phyloP scores from a whole-genome alignment of 1,139 yeast species.

The Entelexis sorbosivorans region DNA sequence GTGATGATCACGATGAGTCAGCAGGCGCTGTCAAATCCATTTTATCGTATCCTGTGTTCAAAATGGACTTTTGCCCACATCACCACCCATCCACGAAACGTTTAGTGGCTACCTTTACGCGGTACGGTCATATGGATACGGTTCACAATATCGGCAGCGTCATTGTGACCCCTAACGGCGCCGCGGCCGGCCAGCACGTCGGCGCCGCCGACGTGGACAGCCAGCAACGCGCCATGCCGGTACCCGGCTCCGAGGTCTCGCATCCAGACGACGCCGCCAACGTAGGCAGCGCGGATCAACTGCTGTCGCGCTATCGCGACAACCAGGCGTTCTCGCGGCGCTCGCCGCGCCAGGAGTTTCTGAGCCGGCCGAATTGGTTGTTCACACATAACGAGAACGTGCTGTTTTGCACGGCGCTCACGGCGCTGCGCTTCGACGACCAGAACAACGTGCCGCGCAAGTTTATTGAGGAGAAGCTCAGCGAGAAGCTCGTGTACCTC shows the following conservation, averaged over 20 bases:
- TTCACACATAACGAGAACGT: slow-evolving; percentile 20
- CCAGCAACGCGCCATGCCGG: slow-evolving; percentile 1
- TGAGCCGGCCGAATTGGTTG: slow-evolving; percentile 21
- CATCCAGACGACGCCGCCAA: not conserved
- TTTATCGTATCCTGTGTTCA: slow-evolving; percentile 13
- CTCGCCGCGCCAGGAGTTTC: slow-evolving; percentile 16
- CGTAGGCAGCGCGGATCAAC: not conserved
- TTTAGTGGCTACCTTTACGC: slow-evolving; percentile 13
- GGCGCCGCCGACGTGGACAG: not conserved
- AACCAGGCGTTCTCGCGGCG: not conserved
- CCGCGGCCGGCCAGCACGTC: slow-evolving; percentile 1
- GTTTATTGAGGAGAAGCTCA: slow-evolving; percentile 20
- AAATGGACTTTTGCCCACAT: slow-evolving; percentile 7
- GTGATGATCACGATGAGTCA: slow-evolving; percentile 8
- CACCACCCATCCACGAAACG: slow-evolving; percentile 17
- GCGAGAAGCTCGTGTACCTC: slow-evolving; percentile 18
- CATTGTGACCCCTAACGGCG: slow-evolving; percentile 8
- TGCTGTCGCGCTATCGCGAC: not conserved
- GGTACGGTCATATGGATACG: slow-evolving; percentile 22
- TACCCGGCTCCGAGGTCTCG: slow-evolving; percentile 1
- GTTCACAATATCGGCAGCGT: slow-evolving; percentile 19
- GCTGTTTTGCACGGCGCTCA: slow-evolving; percentile 18
- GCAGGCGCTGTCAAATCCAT: not conserved
- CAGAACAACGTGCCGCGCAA: slow-evolving; percentile 22
- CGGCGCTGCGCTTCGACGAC: slow-evolving; percentile 17